Evolutionary conservation across 2,329 filamentous ascomycete genomes (phyloP), one percentile per base, ranked within the genome.

Genomic region (Gnomoniopsis sp.): DNA sequence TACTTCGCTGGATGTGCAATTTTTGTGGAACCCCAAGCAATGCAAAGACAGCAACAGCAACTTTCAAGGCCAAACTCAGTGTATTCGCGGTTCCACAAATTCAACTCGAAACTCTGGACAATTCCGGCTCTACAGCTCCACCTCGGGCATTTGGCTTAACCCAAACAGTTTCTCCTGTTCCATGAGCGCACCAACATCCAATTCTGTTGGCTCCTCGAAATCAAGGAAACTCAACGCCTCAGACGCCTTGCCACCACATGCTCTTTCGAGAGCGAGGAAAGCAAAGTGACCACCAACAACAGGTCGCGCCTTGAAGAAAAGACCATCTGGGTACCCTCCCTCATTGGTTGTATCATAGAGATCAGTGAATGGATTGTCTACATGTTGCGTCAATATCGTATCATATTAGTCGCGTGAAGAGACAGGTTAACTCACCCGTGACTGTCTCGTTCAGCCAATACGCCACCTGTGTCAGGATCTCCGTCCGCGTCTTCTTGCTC

Each of bases 221-320:
- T 84, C 74, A 52, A 84, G 67, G 64, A 81, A 83, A 33, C 66
- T 67, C 58, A 90, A 72, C 0, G 81, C 85, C 21, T 82, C 76
- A 65, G 83, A 77, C 3, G 88, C 88, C 63, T 79, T 80, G 2
- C 90, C 90, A 2, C 83, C 87, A 75, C 91, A 96, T 23, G 90
- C 90, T 66, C 88, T 82, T 73, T 91, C 88, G 49, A 96, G 75
- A n/a, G 90, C 88, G 69, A 96, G 76, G 69, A 92, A 91, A 2
- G 90, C 88, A 78, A 95, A 96, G 75, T 95, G 90, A 0, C 89
- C 91, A 15, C 91, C 91, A 17, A 93, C 86, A 4, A 96, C 91
- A 1, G 91, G 91, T 46, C 91, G 77, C 1, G 91, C 91, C 74
- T 89, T 91, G 77, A 96, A 96, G 55, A 82, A 80, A 15, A 88